Evolutionary conservation across 805 yeast species (phyloP), one percentile per base, ranked within the genome.

Genomic region (Torulaspora delbrueckii): DNA sequence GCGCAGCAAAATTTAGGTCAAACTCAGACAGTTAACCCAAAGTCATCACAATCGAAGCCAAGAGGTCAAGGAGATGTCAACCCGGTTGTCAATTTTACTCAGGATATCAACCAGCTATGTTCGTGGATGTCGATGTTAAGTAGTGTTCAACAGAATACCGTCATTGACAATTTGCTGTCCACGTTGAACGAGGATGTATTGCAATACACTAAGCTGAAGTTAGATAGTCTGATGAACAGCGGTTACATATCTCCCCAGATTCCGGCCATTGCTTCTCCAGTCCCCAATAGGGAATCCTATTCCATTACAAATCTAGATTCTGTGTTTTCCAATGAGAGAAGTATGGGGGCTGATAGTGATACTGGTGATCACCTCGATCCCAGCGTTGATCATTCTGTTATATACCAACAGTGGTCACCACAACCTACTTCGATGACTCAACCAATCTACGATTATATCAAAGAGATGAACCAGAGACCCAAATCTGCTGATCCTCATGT

Each of bases 121-220:
- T 68, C 66, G 48, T 78, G 82, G 82, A 66, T 77, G 49, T 71
- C 71, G 42, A 68, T 67, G 51, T 67, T 80, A 59, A 69, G 67
- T 39, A 71, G 76, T n/a, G 71, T 70, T 37, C 82, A 79, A 50
- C 77, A 71, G 52, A 67, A 75, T 45, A 66, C 75, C 40, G 74
- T 78, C 62, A 69, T 78, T 48, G 84, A 79, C 54, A 74, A 77
- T 57, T 63, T 79, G 59, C 67, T 81, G 47, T 66, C 72, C 38
- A 68, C 69, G 47, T 62, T 79, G 52, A 74, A 78, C 7, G 73
- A 75, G 45, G 83, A 79, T 51, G 73, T 75, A 12, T 60, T 78
- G 50, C 65, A 71, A 28, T 69, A 77, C 40, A 74, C 79, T 45
- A 75, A 72, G 57, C 57, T 73, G 25, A 74, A 72, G 52, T 53